Evolutionary conservation across 441 rosid genomes (phyloP).

Genomic region (Populus tomentosa): DNA sequence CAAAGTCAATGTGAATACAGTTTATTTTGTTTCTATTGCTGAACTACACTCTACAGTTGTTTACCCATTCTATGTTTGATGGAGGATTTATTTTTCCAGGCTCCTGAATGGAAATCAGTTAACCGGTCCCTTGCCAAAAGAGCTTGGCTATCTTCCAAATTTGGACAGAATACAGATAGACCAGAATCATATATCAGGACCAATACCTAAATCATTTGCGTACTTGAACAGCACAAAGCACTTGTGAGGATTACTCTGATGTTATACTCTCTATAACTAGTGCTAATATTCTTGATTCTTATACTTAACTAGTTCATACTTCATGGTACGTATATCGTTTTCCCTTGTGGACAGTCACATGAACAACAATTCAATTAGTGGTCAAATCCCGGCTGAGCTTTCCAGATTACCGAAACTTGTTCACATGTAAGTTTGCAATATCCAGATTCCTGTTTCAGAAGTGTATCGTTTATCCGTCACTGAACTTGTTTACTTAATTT

Average conservation of each 20-base stretch:
- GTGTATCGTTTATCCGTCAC: slow-evolving; percentile 1
- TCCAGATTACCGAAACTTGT: slow-evolving; percentile 70
- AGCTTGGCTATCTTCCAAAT: slow-evolving; percentile 82
- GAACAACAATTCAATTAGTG: slow-evolving; percentile 97
- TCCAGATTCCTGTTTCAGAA: slow-evolving; percentile 13
- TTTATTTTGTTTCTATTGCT: background rate
- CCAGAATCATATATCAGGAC: slow-evolving; percentile 80
- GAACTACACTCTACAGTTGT: background rate
- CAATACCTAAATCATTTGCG: slow-evolving; percentile 75
- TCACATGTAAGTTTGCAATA: slow-evolving; percentile 78
- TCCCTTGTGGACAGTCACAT: slow-evolving; percentile 70
- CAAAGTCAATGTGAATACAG: background rate
- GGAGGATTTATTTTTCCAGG: slow-evolving; percentile 42
- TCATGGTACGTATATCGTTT: slow-evolving; percentile 13
- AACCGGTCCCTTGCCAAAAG: slow-evolving; percentile 74
- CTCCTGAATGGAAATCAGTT: slow-evolving; percentile 81
- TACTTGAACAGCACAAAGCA: slow-evolving; percentile 78
- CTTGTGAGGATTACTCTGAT: slow-evolving; percentile 59
- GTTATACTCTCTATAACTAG: slow-evolving; percentile 1
- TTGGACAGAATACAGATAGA: slow-evolving; percentile 95
- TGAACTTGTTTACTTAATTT: slow-evolving; percentile 5
- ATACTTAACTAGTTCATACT: background rate
- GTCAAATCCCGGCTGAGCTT: slow-evolving; percentile 84
- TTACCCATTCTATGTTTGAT: slow-evolving; percentile 17
- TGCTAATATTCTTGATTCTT: background rate